phyloP scores from a whole-genome alignment of 129 eudicot species.

The Tanacetum coccineum region DNA sequence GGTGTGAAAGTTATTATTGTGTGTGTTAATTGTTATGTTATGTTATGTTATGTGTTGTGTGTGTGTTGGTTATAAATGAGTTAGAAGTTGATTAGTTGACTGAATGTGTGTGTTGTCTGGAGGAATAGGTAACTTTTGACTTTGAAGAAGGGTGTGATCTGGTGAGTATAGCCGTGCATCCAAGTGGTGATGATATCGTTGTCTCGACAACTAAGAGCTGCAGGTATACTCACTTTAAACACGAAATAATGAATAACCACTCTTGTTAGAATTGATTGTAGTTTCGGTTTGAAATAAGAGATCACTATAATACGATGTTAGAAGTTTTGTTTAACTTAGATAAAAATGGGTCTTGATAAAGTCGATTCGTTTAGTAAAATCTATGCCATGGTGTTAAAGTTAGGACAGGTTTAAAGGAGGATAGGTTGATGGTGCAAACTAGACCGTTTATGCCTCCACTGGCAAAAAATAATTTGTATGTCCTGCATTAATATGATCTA shows the following conservation, averaged over 20 bases:
- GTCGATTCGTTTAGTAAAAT: too few species aligned
- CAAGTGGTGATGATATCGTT: slow-evolving; percentile 74
- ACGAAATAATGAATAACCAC: background rate
- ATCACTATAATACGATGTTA: background rate
- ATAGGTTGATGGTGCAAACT: background rate
- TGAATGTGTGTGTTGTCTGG: slow-evolving; percentile 16
- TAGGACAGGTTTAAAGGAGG: too few species aligned
- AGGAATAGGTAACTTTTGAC: slow-evolving; percentile 43
- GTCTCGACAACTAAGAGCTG: slow-evolving; percentile 70
- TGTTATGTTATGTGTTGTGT: too few species aligned
- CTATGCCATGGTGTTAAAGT: too few species aligned
- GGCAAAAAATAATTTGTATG: background rate
- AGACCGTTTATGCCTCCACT: background rate
- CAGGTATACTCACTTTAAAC: slow-evolving; percentile 44
- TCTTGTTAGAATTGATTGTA: slow-evolving; percentile 2
- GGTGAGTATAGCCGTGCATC: slow-evolving; percentile 76
- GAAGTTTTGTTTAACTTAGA: background rate
- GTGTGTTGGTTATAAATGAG: too few species aligned
- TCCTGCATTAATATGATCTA: too few species aligned
- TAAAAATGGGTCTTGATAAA: too few species aligned
- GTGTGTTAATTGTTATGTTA: background rate
- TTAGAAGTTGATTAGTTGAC: background rate
- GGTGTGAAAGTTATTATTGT: too few species aligned
- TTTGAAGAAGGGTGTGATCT: slow-evolving; percentile 74
- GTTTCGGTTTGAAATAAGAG: background rate